phyloP scores from a whole-genome alignment of 23 red algal genomes.

The Gracilariopsis chorda region DNA sequence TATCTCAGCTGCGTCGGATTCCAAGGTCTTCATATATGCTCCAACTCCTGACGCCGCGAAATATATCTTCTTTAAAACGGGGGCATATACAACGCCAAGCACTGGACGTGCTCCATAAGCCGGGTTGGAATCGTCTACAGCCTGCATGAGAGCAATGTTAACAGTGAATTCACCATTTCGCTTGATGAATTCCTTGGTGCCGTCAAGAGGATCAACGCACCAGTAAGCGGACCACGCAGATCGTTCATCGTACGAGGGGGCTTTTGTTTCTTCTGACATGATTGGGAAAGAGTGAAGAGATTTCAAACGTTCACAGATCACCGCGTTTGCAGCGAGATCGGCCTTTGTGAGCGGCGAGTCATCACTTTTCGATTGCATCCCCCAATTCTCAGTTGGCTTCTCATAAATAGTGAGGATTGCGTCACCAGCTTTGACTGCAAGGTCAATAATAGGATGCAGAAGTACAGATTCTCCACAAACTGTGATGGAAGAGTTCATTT shows the following conservation, averaged over 20 bases:
- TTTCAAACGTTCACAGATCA: conserved; percentile 49
- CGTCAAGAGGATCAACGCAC: conserved; percentile 85
- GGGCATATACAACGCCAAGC: conserved; percentile 72
- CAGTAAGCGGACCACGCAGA: conserved; percentile 65
- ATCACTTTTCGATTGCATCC: conserved; percentile 64
- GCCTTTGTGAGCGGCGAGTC: conserved; percentile 74
- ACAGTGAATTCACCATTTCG: conserved; percentile 84
- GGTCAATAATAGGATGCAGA: conserved; percentile 34
- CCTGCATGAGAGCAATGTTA: conserved; percentile 79
- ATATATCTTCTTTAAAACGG: conserved; percentile 47
- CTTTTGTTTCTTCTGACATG: conserved; percentile 79
- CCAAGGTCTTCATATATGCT: conserved; percentile 33
- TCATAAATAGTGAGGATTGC: conserved; percentile 75
- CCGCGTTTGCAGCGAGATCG: conserved; percentile 66
- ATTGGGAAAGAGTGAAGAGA: conserved; percentile 54
- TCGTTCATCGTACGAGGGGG: conserved; percentile 8
- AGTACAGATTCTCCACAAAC: conserved; percentile 4
- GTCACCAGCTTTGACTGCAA: conserved; percentile 47
- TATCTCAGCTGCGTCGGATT: not conserved
- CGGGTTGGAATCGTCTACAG: conserved; percentile 1
- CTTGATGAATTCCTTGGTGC: conserved; percentile 88
- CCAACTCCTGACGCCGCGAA: conserved; percentile 35
- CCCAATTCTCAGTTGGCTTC: conserved; percentile 48
- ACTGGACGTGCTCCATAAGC: conserved; percentile 46
- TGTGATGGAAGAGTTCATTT: conserved; percentile 9